Evolutionary conservation across 2,329 filamentous ascomycete species (phyloP).

Genomic region (Neurospora sp.): DNA sequence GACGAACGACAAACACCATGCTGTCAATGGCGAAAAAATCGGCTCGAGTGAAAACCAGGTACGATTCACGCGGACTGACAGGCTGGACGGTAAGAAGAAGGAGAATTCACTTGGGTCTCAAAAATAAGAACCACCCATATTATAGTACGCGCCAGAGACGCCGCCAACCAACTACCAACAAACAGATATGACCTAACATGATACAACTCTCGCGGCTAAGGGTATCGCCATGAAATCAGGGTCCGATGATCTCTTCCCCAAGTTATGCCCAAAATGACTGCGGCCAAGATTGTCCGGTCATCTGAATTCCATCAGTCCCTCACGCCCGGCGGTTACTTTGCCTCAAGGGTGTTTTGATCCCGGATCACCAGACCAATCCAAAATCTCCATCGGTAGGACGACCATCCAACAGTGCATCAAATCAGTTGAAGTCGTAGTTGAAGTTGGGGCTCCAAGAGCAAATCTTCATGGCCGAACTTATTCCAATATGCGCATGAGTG

Average conservation of each 20-base stretch:
- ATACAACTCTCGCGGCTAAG: not conserved
- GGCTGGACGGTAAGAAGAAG: not conserved
- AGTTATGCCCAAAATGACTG: not conserved
- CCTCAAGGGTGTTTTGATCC: not conserved
- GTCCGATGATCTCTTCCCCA: not conserved
- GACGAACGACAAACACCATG: not conserved
- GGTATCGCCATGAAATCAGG: not conserved
- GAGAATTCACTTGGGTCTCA: too few species aligned
- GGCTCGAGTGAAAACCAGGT: not conserved
- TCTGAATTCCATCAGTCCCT: not conserved
- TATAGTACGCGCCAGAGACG: not conserved
- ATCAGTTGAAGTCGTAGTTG: too few species aligned
- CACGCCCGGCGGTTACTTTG: not conserved
- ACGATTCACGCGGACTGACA: not conserved
- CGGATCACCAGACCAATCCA: not conserved
- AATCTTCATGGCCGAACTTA: not conserved
- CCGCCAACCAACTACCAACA: not conserved
- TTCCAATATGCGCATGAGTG: not conserved
- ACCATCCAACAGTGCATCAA: too few species aligned
- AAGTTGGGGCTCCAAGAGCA: not conserved
- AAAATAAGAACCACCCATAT: too few species aligned
- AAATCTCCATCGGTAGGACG: too few species aligned
- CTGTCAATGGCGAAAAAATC: not conserved
- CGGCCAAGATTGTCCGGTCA: not conserved
- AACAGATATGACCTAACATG: not conserved